A percentile compares a stretch with the other conserved stretches of the same genome.
phyloP scores from a whole-genome alignment of 805 yeast species.

The Pichia exigua region DNA sequence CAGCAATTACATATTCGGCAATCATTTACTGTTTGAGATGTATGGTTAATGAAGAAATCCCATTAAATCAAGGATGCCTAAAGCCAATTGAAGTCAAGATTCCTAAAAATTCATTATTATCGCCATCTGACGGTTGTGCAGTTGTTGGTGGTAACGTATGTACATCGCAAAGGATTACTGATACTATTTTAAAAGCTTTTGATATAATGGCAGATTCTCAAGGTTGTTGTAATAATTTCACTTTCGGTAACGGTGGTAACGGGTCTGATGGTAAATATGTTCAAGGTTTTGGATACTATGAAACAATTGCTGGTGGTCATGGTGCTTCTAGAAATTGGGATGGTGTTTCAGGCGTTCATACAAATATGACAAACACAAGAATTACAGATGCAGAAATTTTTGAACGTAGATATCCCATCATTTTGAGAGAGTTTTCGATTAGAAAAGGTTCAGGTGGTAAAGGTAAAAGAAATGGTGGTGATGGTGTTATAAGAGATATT shows the following conservation, averaged over 20 bases:
- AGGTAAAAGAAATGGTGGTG: conserved; percentile 70
- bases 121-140: conserved; percentile 81
- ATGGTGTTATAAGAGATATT: conserved; percentile 79
- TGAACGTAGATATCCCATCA: conserved; percentile 81
- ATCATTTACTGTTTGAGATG: conserved; percentile 81
- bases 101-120: conserved; percentile 55
- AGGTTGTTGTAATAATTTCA: conserved; percentile 90
- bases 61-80: conserved; percentile 89
- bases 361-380: conserved; percentile 90
- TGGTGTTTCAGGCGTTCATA: conserved; percentile 86
- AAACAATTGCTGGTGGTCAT: conserved; percentile 92
- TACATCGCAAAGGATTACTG: conserved; percentile 90
- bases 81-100: conserved; percentile 63
- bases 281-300: conserved; percentile 82
- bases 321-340: conserved; percentile 83
- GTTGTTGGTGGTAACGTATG: conserved; percentile 94
- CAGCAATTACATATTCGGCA: conserved; percentile 83
- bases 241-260: conserved; percentile 78
- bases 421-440: conserved; percentile 63
- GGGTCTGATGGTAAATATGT: conserved; percentile 40
- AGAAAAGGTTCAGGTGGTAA: conserved; percentile 73
- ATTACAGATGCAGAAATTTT: conserved; percentile 87
- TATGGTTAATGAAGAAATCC: conserved; percentile 79
- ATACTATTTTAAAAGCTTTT: conserved; percentile 80
- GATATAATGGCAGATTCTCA: conserved; percentile 91